A percentile compares a stretch with the other conserved stretches of the same genome.
phyloP scores from a whole-genome alignment of 805 yeast genomes.

The Sugiyamaella mastotermitis region DNA sequence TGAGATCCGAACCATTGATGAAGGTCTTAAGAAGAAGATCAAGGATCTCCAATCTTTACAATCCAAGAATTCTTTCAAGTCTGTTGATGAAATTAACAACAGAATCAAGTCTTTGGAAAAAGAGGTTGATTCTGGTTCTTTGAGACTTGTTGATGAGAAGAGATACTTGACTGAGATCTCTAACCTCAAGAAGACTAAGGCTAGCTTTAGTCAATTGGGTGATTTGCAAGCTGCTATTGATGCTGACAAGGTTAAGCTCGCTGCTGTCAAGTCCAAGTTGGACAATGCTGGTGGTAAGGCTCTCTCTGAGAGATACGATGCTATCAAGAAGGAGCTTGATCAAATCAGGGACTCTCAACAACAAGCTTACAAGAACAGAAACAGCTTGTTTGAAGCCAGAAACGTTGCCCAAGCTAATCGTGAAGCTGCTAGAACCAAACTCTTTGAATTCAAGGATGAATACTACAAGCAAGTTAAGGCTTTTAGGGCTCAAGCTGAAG shows the following conservation, averaged over 20 bases:
- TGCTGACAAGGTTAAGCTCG: constrained; percentile 66
- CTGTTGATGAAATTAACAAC: constrained; percentile 33
- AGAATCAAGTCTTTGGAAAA: constrained; percentile 49
- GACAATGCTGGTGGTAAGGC: constrained; percentile 53
- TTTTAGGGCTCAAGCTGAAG: constrained; percentile 61
- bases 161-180: constrained; percentile 78
- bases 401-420: constrained; percentile 58
- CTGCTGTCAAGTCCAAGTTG: constrained; percentile 65
- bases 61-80: constrained; percentile 58
- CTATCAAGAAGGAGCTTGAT: constrained; percentile 59
- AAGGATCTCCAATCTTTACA: constrained; percentile 67
- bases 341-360: constrained; percentile 56
- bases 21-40: constrained; percentile 65
- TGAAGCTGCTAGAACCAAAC: constrained; percentile 59
- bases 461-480: constrained; percentile 70
- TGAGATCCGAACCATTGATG: constrained; percentile 67
- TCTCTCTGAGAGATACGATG: constrained; percentile 61
- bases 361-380: constrained; percentile 59
- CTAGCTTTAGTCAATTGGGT: constrained; percentile 69
- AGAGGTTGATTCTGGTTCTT: constrained; percentile 66
- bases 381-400: constrained; percentile 58
- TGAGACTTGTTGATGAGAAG: constrained; percentile 89
- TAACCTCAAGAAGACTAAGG: constrained; percentile 70
- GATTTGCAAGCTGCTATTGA: constrained; percentile 75
- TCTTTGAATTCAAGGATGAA: constrained; percentile 64